Base-by-base conservation (phyloP, 805 yeast genomes). In the Kregervanrija pseudodelftensis region DNA sequence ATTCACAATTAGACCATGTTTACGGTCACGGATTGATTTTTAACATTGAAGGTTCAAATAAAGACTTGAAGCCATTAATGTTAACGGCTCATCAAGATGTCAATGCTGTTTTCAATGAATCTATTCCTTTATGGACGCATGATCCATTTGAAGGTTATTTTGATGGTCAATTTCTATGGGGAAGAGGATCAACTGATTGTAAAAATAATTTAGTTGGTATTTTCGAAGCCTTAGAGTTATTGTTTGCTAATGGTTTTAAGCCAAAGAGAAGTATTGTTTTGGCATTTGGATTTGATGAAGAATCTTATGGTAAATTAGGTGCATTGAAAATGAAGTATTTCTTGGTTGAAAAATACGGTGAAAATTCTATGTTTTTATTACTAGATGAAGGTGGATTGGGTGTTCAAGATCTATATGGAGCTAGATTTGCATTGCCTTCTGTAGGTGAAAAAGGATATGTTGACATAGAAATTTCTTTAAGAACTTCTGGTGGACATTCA, bases 201-300 rank as follows among this genome's bases (percentile, higher is more conserved):
- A 86, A 86, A 60, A 79, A 77, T 59, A 61, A 79, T 31, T 65
- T 87, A 42, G 67, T 81, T 46, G 82, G 78, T 2, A 73, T 80
- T 36, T 58, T 85, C 52, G 88, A 84, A 58, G 72, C 87, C 4
- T 61, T 78, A 11, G 86, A 82, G 57, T 61, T 66, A 41, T 64
- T 83, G 37, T 58, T 85, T 33, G 55, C 64, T 33, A 67, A 69
- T 30, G 80, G 72, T 1, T 83, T 69, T 63, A 43, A 58, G 39
- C 88, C 90, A n/a, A 60, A 67, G 44, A 74, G 95, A 63, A 71
- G 85, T 2, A 60, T 83, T 4, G 49, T 85, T 8, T 60, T 81
- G 2, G 77, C 84, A 0, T 76, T 80, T 54, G 95, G 95, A 3
- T 82, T 77, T 52, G 95, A 85, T 55, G 95, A 85, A 63, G 95